phyloP scores from a whole-genome alignment of 2,329 filamentous ascomycete species.

The Aspergillus cejpii region DNA sequence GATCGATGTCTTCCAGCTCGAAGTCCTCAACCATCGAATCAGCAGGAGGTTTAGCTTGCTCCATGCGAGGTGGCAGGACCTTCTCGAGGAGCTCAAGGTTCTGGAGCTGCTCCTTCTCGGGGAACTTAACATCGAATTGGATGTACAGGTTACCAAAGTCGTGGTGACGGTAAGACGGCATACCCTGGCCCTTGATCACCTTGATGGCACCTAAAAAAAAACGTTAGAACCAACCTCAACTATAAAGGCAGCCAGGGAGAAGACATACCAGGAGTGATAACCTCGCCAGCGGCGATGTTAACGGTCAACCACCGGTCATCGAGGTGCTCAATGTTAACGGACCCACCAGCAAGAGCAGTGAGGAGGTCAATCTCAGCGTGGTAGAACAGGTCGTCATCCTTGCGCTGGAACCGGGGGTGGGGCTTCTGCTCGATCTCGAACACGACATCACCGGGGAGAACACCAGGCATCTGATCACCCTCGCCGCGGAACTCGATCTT shows the following conservation, averaged over 20 bases:
- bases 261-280: constrained; percentile 77
- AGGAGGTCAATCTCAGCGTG: constrained; percentile 92
- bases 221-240: too few species aligned
- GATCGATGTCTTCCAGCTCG: constrained; percentile 76
- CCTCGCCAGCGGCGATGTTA: constrained; percentile 87
- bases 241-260: too few species aligned
- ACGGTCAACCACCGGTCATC: constrained; percentile 96
- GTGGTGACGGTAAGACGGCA: constrained; percentile 94
- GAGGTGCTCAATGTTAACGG: constrained; percentile 88
- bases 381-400: constrained; percentile 93
- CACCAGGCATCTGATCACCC: constrained; percentile 89
- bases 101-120: constrained; percentile 61
- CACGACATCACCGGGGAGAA: constrained; percentile 89
- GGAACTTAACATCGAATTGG: constrained; percentile 97
- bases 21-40: constrained; percentile 91
- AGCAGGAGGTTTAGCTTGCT: constrained; percentile 61
- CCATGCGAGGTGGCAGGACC: constrained; percentile 67
- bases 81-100: constrained; percentile 74
- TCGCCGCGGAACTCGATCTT: constrained; percentile 97
- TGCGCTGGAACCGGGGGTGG: constrained; percentile 89
- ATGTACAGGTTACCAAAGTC: constrained; percentile 95
- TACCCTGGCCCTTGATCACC: constrained; percentile 91
- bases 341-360: constrained; percentile 86
- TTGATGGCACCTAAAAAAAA: constrained; percentile 69
- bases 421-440: constrained; percentile 99